Evolutionary conservation across 192 early-diverging fungal genomes (phyloP), one percentile per base, ranked within the genome.

Genomic region (Phlyctochytrium planicorne): DNA sequence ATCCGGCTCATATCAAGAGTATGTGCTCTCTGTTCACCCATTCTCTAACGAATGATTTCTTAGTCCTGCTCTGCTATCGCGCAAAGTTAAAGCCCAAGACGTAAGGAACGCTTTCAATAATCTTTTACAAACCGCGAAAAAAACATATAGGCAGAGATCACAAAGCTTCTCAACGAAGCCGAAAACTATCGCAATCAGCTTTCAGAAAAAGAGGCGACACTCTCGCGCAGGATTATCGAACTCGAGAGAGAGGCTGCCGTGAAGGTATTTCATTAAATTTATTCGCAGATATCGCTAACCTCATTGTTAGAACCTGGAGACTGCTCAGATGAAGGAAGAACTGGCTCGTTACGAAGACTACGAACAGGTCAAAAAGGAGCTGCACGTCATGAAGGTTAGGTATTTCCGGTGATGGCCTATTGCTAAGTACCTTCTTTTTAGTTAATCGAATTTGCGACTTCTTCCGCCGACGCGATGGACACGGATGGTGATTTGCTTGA

Each of bases 361-460:
- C 55, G 89, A 93, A 60, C 87, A 91, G 66, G 86, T 95, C 34
- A 91, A 91, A 72, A 82, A 88, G 34, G 95, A 97, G 65, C 78
- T 97, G 30, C 89, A 91, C 24, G 82, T 97, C 50, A 78, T 93
- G 61, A 92, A 91, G 76, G 89, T 87, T 68, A 71, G 53, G 40
- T 20, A 6, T 47, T 20, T 20, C 40, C n/a, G n/a, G n/a, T n/a
- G n/a, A n/a, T n/a, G n/a, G n/a, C n/a, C n/a, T n/a, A n/a, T n/a
- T n/a, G n/a, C n/a, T n/a, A n/a, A n/a, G n/a, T n/a, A n/a, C n/a
- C n/a, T n/a, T n/a, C n/a, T n/a, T n/a, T n/a, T n/a, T 20, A 47
- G 47, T 29, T 25, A 10, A 59, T 65, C 20, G 69, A 71, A 31
- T 64, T 65, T 25, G n/a, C 32, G 2, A 17, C 23, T 1, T n/a